These are phyloP conservation scores for Gracilaria gracilis DNA, from an alignment of 23 red algal species.

Conservation along the genomic window DNA sequence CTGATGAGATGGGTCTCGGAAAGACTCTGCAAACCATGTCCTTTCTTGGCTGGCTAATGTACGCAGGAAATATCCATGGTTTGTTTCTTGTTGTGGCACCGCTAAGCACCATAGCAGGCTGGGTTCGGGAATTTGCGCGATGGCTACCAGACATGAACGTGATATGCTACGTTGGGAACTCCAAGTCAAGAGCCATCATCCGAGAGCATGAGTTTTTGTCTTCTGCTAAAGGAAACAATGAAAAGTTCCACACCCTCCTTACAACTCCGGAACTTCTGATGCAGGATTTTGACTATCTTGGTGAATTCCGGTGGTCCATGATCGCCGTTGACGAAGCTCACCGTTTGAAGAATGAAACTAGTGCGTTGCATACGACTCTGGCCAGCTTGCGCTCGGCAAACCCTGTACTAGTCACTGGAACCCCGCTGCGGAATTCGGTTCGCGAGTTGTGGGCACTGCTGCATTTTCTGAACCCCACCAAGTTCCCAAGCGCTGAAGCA, in stretches of 20 bases:
- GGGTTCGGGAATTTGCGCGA: constrained; percentile 89
- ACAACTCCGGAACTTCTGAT: constrained; percentile 92
- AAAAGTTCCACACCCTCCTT: constrained; percentile 85
- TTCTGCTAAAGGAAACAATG: constrained; percentile 30
- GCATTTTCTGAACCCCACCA: constrained; percentile 79
- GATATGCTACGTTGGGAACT: constrained; percentile 86
- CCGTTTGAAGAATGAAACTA: constrained; percentile 93
- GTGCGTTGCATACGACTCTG: constrained; percentile 70
- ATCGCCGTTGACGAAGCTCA: constrained; percentile 95
- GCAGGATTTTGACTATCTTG: constrained; percentile 75
- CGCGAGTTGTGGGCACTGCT: constrained; percentile 93
- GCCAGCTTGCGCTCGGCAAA: constrained; percentile 79
- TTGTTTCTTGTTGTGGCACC: constrained; percentile 93
- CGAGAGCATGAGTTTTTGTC: constrained; percentile 84
- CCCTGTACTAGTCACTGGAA: constrained; percentile 90
- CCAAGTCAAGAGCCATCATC: constrained; percentile 71
- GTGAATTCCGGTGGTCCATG: constrained; percentile 74
- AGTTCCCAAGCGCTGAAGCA: constrained; percentile 72
- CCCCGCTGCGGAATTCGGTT: constrained; percentile 94
- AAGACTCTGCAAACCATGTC: constrained; percentile 94
- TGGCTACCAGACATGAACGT: constrained; percentile 97
- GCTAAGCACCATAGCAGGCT: constrained; percentile 85
- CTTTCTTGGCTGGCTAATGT: constrained; percentile 91
- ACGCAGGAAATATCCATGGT: constrained; percentile 72
- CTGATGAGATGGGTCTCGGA: constrained; percentile 96